These are phyloP conservation scores for Aquilaria sinensis DNA, from an alignment of 345 rosid genomes.

Conservation along the genomic window DNA sequence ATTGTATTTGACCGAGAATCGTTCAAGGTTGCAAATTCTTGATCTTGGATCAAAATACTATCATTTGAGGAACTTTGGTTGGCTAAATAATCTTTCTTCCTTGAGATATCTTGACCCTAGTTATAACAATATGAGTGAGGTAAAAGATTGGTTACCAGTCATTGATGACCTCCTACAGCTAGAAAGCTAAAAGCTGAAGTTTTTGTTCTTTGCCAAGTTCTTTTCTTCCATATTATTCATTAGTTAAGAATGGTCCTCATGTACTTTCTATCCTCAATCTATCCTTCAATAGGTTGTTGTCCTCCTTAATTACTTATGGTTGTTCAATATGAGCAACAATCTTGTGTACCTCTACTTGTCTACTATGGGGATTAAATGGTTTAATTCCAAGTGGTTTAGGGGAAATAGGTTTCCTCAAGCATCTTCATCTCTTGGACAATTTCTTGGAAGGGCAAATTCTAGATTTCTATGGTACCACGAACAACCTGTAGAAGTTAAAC, in stretches of 20 bases:
- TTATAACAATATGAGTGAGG: neutral
- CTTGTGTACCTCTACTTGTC: conserved; percentile 3
- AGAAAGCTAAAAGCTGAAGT: neutral
- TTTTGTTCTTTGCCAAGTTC: neutral
- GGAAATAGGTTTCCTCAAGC: neutral
- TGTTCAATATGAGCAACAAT: conserved; percentile 10
- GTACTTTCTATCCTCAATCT: too few relatives aligned
- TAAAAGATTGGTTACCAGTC: conserved; percentile 4
- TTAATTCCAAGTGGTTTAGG: neutral
- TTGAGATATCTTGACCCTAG: neutral
- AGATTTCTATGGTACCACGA: neutral
- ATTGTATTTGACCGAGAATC: conserved; percentile 6
- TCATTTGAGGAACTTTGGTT: neutral
- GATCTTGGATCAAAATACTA: neutral
- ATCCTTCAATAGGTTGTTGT: too few relatives aligned
- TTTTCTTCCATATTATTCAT: neutral
- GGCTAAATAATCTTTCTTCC: conserved; percentile 7
- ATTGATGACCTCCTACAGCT: neutral
- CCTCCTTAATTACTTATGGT: too few relatives aligned
- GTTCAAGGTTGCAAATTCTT: conserved; percentile 11
- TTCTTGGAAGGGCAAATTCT: neutral
- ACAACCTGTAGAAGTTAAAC: neutral
- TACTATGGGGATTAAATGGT: neutral
- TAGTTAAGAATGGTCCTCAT: too few relatives aligned
- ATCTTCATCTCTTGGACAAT: neutral